Conservation (phyloP, 2,329 filamentous ascomycete species). For the Paracoccidioides brasiliensis region DNA sequence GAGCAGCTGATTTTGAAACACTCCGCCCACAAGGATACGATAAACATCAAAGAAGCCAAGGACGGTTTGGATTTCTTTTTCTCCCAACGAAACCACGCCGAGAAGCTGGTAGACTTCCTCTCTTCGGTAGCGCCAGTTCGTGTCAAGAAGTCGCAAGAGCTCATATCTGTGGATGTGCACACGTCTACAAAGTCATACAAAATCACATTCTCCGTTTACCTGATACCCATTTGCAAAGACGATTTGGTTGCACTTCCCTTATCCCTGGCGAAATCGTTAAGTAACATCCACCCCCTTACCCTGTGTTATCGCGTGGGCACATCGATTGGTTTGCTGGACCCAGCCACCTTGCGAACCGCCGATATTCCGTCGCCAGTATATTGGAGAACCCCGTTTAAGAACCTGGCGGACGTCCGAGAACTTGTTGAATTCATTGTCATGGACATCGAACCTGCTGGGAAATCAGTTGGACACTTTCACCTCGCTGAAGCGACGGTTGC, state of each 20-base stretch:
- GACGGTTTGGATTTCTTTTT: slow-evolving; percentile 97
- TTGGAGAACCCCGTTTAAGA: slow-evolving; percentile 79
- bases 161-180: slow-evolving; percentile 88
- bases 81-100: slow-evolving; percentile 74
- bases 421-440: slow-evolving; percentile 88
- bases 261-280: slow-evolving; percentile 70
- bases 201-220: slow-evolving; percentile 76
- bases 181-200: slow-evolving; percentile 88
- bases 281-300: slow-evolving; percentile 77
- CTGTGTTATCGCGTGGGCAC: slow-evolving; percentile 85
- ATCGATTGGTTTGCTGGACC: slow-evolving; percentile 77
- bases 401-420: slow-evolving; percentile 70
- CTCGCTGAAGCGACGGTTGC: slow-evolving; percentile 82
- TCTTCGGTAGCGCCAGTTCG: slow-evolving; percentile 66
- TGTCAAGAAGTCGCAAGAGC: slow-evolving; percentile 74
- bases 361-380: slow-evolving; percentile 73
- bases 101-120: slow-evolving; percentile 84
- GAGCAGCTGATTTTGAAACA: slow-evolving; percentile 96
- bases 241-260: slow-evolving; percentile 89
- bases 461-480: slow-evolving; percentile 65
- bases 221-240: slow-evolving; percentile 94
- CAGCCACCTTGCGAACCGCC: slow-evolving; percentile 77
- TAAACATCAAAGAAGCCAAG: slow-evolving; percentile 96
- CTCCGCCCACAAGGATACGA: slow-evolving; percentile 76
- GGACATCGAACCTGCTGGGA: slow-evolving; percentile 73